These are phyloP conservation scores for Penicillium sp. DNA, from an alignment of 2,329 filamentous ascomycete genomes.

Conservation along the genomic window DNA sequence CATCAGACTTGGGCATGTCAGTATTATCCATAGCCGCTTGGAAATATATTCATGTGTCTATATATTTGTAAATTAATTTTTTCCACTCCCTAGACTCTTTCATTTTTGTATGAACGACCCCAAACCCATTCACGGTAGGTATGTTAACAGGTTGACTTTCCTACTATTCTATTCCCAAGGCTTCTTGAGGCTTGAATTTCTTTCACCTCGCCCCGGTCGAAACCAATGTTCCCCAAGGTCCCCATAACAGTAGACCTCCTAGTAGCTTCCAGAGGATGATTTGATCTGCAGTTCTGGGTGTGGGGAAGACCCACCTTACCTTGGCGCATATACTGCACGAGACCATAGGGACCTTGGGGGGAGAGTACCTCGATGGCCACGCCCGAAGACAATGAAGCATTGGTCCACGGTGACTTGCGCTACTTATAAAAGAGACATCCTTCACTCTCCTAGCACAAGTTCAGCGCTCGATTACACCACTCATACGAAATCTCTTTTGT, in stretches of 20 bases:
- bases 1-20: neutral
- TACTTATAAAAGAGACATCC: neutral
- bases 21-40: neutral
- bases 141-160: no score
- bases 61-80: no score
- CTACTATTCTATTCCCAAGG: no score
- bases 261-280: slow-evolving; percentile 1
- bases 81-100: no score
- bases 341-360: slow-evolving; percentile 33
- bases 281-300: slow-evolving; percentile 5
- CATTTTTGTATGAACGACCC: no score
- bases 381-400: slow-evolving; percentile 21
- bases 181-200: neutral
- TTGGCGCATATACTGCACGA: slow-evolving; percentile 3
- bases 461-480: neutral
- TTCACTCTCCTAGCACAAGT: no score
- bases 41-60: neutral
- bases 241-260: slow-evolving; percentile 9
- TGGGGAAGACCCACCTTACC: slow-evolving; percentile 1
- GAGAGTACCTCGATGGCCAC: slow-evolving; percentile 33
- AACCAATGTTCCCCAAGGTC: slow-evolving; percentile 25
- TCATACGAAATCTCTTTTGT: neutral
- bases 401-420: neutral
- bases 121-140: no score
- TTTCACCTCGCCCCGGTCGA: neutral